A percentile compares a stretch with the other conserved stretches of the same genome.
phyloP scores from a whole-genome alignment of 2,329 filamentous ascomycete species.

The Macrophomina tecta region DNA sequence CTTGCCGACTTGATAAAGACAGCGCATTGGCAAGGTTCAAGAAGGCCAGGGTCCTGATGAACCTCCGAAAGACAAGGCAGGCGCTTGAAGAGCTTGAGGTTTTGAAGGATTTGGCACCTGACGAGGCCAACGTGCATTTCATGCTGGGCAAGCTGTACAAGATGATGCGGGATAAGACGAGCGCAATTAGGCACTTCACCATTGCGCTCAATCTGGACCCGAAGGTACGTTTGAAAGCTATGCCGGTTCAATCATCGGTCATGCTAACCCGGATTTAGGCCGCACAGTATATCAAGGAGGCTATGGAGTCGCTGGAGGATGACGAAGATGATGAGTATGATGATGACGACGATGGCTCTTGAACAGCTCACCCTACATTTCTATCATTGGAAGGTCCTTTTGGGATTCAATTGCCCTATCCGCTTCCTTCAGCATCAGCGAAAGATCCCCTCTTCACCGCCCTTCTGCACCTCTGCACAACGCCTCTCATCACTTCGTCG shows the following conservation, averaged over 20 bases:
- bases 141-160: slow-evolving; percentile 80
- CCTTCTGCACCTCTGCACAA: slow-evolving; percentile 4
- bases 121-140: slow-evolving; percentile 96
- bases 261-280: slow-evolving; percentile 63
- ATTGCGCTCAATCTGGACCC: slow-evolving; percentile 94
- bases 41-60: slow-evolving; percentile 86
- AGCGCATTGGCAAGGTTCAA: slow-evolving; percentile 88
- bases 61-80: slow-evolving; percentile 69
- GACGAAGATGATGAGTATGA: slow-evolving; percentile 66
- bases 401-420: not conserved
- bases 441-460: not conserved
- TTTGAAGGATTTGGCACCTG: slow-evolving; percentile 89
- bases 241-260: not conserved
- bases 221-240: slow-evolving; percentile 66
- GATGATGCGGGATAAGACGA: slow-evolving; percentile 64
- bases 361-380: not conserved
- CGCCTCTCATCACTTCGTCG: not conserved
- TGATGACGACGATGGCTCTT: slow-evolving; percentile 37
- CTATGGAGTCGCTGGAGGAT: slow-evolving; percentile 89
- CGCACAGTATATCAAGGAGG: slow-evolving; percentile 92
- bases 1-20: slow-evolving; percentile 79
- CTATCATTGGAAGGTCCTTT: not conserved
- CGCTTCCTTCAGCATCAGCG: not conserved
- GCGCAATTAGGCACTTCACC: slow-evolving; percentile 92
- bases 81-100: slow-evolving; percentile 84